Base-by-base conservation (phyloP, 2,329 filamentous ascomycete genomes). In the Hymenoscyphus repandus region DNA sequence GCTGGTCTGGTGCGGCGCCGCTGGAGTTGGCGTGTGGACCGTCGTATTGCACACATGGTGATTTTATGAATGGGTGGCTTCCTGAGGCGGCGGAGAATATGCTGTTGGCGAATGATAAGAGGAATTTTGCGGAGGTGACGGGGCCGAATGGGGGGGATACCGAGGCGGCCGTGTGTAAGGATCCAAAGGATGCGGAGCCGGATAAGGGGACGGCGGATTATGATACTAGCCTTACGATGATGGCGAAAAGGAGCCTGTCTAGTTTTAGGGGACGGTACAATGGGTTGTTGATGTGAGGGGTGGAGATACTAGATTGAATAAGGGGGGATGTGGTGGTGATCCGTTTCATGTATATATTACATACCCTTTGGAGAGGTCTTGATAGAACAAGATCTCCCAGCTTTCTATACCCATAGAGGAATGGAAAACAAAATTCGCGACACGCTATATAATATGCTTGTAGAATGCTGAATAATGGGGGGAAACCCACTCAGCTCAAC, bases 1-100 rank as follows among this genome's bases (percentile, higher is more conserved):
- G 73, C 17, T 76, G 73, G 73, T 65, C 53, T 33, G 72, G 73
- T 38, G 63, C 62, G 0, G 67, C 72, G 1, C 74, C 73, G 0
- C 56, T 75, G 18, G 68, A 73, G 63, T 66, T 74, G 0, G 66
- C 73, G 0, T 73, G 68, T 50, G 70, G 70, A 0, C 57, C 60
- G n/a, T 67, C 68, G 0, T 74, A 65, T 58, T 49, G 46, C 18
- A 22, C 37, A 10, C 73, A 75, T 55, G 72, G 73, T 3, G 73
- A 75, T 56, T 75, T 75, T 46, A 72, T 76, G 60, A 74, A 74
- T 36, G 73, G 67, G 5, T 76, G 73, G 73, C 63, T 69, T 1
- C 58, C 60, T 12, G 70, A 74, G 48, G 68, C 66, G 0, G 71
- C 70, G 0, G 39, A 60, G 49, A 71, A 71, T 49, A 72, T 75